Percentiles rank a stretch among this genome's conserved stretches.
phyloP scores from a whole-genome alignment of 352 stramenopile species.

The Elongisporangium anandrum region DNA sequence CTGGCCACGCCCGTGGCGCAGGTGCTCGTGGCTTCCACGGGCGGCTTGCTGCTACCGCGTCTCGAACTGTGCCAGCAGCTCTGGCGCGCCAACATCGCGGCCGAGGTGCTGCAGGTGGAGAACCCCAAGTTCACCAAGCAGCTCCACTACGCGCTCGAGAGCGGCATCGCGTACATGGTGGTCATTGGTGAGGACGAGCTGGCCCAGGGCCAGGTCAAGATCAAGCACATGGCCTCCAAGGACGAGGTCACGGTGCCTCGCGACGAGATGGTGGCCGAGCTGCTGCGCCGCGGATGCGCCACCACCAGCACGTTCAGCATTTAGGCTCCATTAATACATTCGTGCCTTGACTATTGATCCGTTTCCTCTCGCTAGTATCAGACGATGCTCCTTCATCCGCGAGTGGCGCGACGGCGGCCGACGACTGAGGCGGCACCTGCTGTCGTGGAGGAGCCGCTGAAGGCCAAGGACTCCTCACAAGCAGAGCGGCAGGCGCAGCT shows the following conservation, averaged over 20 bases:
- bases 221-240: conserved; percentile 95
- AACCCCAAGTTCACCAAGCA: conserved; percentile 98
- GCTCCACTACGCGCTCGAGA: conserved; percentile 93
- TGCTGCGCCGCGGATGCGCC: conserved; percentile 61
- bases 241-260: conserved; percentile 85
- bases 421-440: too few species aligned
- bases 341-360: not conserved
- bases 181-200: conserved; percentile 96
- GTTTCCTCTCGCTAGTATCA: not conserved
- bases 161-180: conserved; percentile 96
- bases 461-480: not conserved
- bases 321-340: conserved; percentile 16
- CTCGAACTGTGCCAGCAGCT: conserved; percentile 81
- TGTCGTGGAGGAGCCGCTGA: not conserved
- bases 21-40: conserved; percentile 94
- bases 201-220: conserved; percentile 91
- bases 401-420: not conserved
- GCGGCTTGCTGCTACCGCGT: conserved; percentile 53
- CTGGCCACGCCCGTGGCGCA: conserved; percentile 50
- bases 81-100: conserved; percentile 91
- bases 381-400: not conserved
- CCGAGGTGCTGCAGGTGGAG: conserved; percentile 94
- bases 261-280: conserved; percentile 65
- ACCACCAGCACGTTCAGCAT: conserved; percentile 71
- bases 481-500: not conserved